Base-by-base conservation (phyloP, 2,329 filamentous ascomycete species). In the Penicillium sp. region DNA sequence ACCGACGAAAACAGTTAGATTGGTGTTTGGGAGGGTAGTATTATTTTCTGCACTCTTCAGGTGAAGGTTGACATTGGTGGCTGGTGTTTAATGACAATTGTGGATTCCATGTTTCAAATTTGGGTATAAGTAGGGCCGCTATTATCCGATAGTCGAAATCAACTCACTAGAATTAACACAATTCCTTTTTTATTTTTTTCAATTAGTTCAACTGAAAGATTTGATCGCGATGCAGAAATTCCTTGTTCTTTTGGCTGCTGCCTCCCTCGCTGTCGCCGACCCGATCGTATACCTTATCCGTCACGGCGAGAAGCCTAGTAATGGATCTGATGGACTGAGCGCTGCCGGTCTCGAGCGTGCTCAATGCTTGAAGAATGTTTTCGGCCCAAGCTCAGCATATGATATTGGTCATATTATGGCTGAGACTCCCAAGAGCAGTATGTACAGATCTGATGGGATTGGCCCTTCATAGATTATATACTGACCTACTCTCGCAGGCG, bases 231-330 rank as follows among this genome's bases (percentile, higher is more conserved):
- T 60, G 54, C 22, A 55, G 39, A 56, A 55, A 6, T 4, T 56
- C 3, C 27, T 56, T 3, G 19, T 52, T 24, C 26, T 63, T 3
- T 39, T 64, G 19, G 58, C 64, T 4, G 45, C 60, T 6, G 60
- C 61, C 4, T 58, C 58, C 8, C 21, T 69, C 1, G 58, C 54
- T 19, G 52, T 58, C 3, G 68, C 68, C 14, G 57, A 61, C 10
- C 79, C 83, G 1, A 86, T 80, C 0, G 81, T 87, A 31, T 88
- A 86, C 66, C 72, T 87, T 9, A 87, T 88, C 67, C 82, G 85
- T 19, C 85, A 88, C 61, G 85, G 85, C 57, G 85, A 88, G 70
- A 88, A 88, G 70, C 84, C 85, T 3, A 55, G 65, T 1, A 70
- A 77, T 37, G 77, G 78, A 16, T 74, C 75, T 33, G 72, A 79